Conservation (phyloP, 2,329 filamentous ascomycete genomes). For the Calycina marina region DNA sequence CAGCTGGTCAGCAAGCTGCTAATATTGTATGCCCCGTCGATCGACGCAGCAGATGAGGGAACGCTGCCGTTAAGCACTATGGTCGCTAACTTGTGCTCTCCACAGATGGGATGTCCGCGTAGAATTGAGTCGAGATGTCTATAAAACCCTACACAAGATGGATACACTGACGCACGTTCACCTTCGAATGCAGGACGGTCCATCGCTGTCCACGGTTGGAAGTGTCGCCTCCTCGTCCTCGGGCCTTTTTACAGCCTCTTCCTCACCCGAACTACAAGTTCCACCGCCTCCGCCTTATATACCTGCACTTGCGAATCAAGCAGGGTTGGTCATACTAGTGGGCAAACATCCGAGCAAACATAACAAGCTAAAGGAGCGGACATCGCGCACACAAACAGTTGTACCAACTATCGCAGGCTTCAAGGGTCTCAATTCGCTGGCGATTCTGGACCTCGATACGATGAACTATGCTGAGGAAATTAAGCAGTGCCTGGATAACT, state of each 20-base stretch:
- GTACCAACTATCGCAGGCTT: slow-evolving; percentile 43
- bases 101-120: slow-evolving; percentile 48
- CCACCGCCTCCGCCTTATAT: no score
- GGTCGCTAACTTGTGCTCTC: slow-evolving; percentile 1
- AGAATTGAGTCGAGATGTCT: slow-evolving; percentile 44
- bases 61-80: no score
- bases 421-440: slow-evolving; percentile 35
- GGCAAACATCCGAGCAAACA: slow-evolving; percentile 4
- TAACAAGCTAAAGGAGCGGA: slow-evolving; percentile 5
- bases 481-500: slow-evolving; percentile 38
- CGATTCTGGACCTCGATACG: slow-evolving; percentile 45
- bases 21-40: no score
- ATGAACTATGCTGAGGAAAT: slow-evolving; percentile 42
- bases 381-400: slow-evolving; percentile 1
- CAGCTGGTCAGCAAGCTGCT: no score
- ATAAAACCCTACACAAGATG: slow-evolving; percentile 40
- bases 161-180: slow-evolving; percentile 36
- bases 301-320: no score
- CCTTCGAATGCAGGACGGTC: slow-evolving; percentile 42
- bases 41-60: no score
- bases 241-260: no score
- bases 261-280: no score
- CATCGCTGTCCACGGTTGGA: no score
- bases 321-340: not conserved
- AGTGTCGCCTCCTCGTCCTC: no score